phyloP scores from a whole-genome alignment of 441 rosid genomes.

The Populus hybrid region DNA sequence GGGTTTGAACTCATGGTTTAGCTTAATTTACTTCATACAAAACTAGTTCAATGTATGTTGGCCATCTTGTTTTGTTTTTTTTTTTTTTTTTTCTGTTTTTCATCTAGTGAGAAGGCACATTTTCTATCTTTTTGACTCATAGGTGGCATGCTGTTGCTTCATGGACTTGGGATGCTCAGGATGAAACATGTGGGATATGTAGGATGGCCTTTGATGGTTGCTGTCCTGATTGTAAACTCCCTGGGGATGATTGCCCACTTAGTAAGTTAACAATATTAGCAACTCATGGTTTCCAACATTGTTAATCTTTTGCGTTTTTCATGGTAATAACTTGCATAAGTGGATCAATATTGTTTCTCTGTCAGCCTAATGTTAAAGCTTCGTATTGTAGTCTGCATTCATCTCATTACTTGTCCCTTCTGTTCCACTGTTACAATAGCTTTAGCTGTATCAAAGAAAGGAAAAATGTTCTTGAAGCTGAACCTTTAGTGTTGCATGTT shows the following conservation, averaged over 20 bases:
- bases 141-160: slow-evolving; percentile 96
- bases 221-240: slow-evolving; percentile 86
- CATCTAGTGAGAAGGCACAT: not conserved
- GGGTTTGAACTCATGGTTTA: not conserved
- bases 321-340: not conserved
- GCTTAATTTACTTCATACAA: not conserved
- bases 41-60: not conserved
- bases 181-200: slow-evolving; percentile 95
- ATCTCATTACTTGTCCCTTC: not conserved
- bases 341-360: not conserved
- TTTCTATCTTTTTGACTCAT: not conserved
- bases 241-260: slow-evolving; percentile 90
- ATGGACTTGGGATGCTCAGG: slow-evolving; percentile 98
- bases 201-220: slow-evolving; percentile 98
- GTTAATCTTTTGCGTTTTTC: not conserved
- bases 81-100: not conserved
- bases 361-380: not conserved
- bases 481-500: not conserved
- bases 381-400: not conserved
- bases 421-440: not conserved
- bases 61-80: not conserved
- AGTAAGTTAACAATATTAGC: slow-evolving; percentile 42
- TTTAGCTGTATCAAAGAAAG: not conserved
- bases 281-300: not conserved
- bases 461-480: not conserved